These are phyloP conservation scores for Calonectria crousiana DNA, from an alignment of 2,329 filamentous ascomycete genomes.

Conservation along the genomic window DNA sequence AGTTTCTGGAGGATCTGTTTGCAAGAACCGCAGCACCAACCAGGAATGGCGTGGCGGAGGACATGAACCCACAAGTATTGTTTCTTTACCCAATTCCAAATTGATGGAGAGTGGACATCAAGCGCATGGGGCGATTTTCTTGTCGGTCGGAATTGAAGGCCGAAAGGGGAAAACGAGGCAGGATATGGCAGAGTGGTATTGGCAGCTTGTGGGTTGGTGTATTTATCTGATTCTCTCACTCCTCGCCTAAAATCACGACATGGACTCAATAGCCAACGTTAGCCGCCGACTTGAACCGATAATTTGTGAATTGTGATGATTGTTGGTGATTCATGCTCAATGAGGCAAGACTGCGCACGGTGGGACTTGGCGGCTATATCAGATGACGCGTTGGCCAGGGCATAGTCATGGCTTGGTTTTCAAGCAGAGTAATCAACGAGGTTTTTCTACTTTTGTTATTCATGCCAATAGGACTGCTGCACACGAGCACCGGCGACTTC, in stretches of 20 bases:
- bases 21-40: slow-evolving; percentile 13
- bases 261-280: neutral
- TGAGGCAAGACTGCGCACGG: neutral
- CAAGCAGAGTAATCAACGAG: neutral
- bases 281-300: neutral
- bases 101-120: neutral
- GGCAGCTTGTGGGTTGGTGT: neutral
- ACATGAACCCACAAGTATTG: neutral
- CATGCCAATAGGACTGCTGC: neutral
- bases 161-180: neutral
- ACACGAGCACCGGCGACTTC: neutral
- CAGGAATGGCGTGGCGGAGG: neutral
- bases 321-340: slow-evolving; percentile 20
- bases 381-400: slow-evolving; percentile 41
- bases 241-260: neutral
- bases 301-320: neutral
- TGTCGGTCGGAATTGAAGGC: neutral
- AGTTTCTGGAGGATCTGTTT: slow-evolving; percentile 12
- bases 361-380: slow-evolving; percentile 4
- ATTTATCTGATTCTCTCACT: neutral
- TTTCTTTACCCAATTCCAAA: neutral
- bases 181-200: neutral
- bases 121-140: neutral
- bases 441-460: neutral
- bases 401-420: slow-evolving; percentile 11